Percentiles rank a stretch among this genome's conserved stretches.
phyloP scores from a whole-genome alignment of 306 rosid genomes.

The Citrullus mucosospermus region DNA sequence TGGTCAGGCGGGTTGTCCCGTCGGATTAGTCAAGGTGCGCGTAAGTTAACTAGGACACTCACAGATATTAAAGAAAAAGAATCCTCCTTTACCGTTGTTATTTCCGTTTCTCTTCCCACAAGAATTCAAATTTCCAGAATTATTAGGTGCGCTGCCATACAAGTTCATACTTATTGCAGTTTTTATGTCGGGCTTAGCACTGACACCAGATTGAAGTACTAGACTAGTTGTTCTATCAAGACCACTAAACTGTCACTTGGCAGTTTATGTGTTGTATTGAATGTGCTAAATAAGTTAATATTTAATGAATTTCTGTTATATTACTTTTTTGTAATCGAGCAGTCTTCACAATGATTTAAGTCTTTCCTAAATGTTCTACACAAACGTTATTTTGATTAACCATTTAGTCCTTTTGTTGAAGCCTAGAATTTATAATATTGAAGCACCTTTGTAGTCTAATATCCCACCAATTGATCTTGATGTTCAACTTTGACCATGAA shows the following conservation, averaged over 20 bases:
- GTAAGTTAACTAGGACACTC: too few species aligned
- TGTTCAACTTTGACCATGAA: not conserved
- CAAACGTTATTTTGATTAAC: not conserved
- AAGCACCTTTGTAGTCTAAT: not conserved
- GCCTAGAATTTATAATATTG: not conserved
- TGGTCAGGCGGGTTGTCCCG: too few species aligned
- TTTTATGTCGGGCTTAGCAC: too few species aligned
- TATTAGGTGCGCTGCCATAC: too few species aligned
- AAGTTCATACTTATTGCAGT: too few species aligned
- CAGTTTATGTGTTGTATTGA: not conserved
- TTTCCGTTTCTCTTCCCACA: not conserved
- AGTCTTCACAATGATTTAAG: not conserved
- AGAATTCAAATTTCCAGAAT: not conserved
- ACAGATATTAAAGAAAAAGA: too few species aligned
- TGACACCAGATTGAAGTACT: too few species aligned
- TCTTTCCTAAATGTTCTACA: not conserved
- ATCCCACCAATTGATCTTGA: not conserved
- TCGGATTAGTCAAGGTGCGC: too few species aligned
- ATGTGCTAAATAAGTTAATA: not conserved
- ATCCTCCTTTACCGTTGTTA: not conserved
- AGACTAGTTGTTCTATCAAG: too few species aligned
- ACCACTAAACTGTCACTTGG: too few species aligned
- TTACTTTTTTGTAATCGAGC: not conserved
- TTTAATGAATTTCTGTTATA: not conserved
- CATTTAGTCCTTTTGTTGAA: not conserved